Conservation (phyloP, 2,329 filamentous ascomycete species). For the Alternaria consortialis region DNA sequence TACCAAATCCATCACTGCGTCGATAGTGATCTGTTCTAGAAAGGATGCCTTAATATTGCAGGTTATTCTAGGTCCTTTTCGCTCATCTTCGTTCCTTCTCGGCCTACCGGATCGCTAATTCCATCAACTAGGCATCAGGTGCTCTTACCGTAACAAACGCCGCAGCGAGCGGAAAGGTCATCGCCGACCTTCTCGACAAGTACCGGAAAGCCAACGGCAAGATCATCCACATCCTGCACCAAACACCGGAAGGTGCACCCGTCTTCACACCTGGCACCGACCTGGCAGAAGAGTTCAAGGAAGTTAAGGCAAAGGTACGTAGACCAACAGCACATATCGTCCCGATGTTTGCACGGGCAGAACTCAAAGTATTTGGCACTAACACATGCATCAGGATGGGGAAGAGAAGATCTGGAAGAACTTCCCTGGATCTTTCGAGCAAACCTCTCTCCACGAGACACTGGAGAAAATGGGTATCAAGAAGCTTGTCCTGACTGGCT, state of each 20-base stretch:
- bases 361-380: background rate
- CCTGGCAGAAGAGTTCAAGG: constrained; percentile 68
- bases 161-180: constrained; percentile 63
- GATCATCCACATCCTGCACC: constrained; percentile 70
- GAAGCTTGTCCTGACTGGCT: constrained; percentile 70
- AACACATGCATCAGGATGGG: constrained; percentile 40
- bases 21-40: background rate
- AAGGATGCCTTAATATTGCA: background rate
- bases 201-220: constrained; percentile 66
- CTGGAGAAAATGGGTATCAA: constrained; percentile 61
- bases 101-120: background rate
- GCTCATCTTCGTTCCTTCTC: background rate
- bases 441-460: constrained; percentile 66
- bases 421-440: constrained; percentile 67
- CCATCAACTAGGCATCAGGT: constrained; percentile 56
- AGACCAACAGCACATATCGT: background rate
- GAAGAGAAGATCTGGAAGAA: constrained; percentile 68
- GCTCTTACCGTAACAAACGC: constrained; percentile 66
- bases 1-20: background rate
- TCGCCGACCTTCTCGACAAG: constrained; percentile 64
- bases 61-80: background rate
- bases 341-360: background rate
- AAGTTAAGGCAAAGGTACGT: constrained; percentile 60
- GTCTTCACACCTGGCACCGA: constrained; percentile 71
- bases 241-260: constrained; percentile 67